These are phyloP conservation scores for Lepiota brunneoincarnata DNA, from an alignment of 768 basidiomycete genomes.

Conservation along the genomic window DNA sequence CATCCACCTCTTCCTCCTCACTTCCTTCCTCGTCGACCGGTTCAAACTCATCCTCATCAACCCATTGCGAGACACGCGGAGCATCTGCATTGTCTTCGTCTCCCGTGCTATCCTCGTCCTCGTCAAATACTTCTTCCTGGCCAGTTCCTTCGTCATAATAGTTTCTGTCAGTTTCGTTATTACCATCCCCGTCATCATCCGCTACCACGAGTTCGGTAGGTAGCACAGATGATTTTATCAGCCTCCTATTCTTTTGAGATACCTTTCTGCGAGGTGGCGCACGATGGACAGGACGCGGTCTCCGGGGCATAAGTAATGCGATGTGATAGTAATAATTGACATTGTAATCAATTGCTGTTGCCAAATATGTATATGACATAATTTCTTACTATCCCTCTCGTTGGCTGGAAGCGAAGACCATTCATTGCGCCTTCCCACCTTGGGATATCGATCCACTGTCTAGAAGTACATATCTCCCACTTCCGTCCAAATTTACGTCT, in stretches of 20 bases:
- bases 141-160: conserved; percentile 9
- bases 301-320: conserved; percentile 33
- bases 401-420: no score
- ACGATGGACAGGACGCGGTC: conserved; percentile 26
- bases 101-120: conserved; percentile 9
- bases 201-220: not conserved
- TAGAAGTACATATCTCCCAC: conserved; percentile 56
- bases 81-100: conserved; percentile 22
- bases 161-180: conserved; percentile 5
- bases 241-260: not conserved
- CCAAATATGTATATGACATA: conserved; percentile 6
- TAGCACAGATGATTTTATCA: not conserved
- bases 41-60: conserved; percentile 26
- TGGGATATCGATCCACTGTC: conserved; percentile 14
- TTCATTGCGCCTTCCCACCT: no score
- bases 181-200: not conserved
- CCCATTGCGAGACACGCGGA: conserved; percentile 20
- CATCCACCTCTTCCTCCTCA: conserved; percentile 36
- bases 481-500: conserved; percentile 49
- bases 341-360: not conserved
- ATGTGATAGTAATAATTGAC: not conserved
- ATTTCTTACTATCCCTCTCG: not conserved
- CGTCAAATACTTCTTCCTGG: not conserved
- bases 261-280: not conserved
- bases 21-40: conserved; percentile 37